Evolutionary conservation across 306 rosid species (phyloP), one percentile per base, ranked within the genome.

Genomic region (Prinsepia uniflora): DNA sequence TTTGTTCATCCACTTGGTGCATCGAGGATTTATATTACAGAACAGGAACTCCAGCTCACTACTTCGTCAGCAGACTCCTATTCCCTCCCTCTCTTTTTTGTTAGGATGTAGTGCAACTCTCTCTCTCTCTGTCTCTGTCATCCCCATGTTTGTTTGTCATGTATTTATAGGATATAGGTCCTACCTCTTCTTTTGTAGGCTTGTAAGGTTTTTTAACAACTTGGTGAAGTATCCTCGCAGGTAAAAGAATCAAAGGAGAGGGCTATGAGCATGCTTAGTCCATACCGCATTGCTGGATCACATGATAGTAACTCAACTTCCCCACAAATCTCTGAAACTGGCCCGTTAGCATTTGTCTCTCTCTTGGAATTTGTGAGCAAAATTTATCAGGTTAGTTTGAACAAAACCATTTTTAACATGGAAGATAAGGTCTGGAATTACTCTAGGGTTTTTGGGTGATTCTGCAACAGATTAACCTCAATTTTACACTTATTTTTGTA

Each of bases 211-310:
- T 61, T 36, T 46, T 36, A 15, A 61, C 22, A 61, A 15, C 22
- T 14, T 39, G 11, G n/a, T 61, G 47, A 22, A 80, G 70, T 57
- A 65, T 70, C 70, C 60, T 61, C 63, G 71, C 81, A 94, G 98
- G 96, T 94, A 41, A 94, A 94, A 83, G 98, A 94, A 83, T 86
- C 97, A 24, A 94, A 94, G 82, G 98, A 94, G 80, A 71, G 82
- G 81, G 88, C 88, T 68, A 94, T 90, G 98, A 84, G 83, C 59
- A 78, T 72, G 68, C 95, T 90, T 71, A 90, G 88, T 80, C 96
- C 90, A 72, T 88, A 90, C 65, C 88, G 83, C 54, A 72, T 67
- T 60, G 84, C 79, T 72, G 90, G 90, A 77, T 81, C 95, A 17
- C 94, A 83, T 68, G 94, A 86, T 62, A 71, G 80, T 71, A 82